Conservation (phyloP, 805 yeast species). For the Clavispora santaluciae region DNA sequence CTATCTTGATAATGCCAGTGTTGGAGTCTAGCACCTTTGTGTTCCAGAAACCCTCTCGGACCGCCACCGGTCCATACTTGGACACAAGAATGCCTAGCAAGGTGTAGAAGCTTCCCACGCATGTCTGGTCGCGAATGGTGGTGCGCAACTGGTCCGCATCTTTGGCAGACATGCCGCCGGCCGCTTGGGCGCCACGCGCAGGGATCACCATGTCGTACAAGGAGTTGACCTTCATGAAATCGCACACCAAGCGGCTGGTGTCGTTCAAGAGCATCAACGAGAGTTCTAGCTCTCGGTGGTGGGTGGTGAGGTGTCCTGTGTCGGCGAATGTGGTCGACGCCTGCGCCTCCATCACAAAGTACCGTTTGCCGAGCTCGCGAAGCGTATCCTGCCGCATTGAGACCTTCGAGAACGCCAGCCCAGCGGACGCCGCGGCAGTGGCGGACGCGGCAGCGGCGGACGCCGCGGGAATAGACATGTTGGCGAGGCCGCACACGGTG, state of each 20-base stretch:
- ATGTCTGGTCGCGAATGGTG: constrained; percentile 18
- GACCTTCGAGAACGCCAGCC: constrained; percentile 5
- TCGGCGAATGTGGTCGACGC: constrained; percentile 26
- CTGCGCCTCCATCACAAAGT: constrained; percentile 20
- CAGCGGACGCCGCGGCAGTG: no score
- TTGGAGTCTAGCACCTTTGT: constrained; percentile 10
- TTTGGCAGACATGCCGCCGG: constrained; percentile 11
- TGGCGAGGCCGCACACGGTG: constrained; percentile 28
- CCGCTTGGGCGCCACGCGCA: constrained; percentile 24
- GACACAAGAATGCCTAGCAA: constrained; percentile 31
- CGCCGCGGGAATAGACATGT: constrained; percentile 11
- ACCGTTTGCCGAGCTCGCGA: constrained; percentile 23
- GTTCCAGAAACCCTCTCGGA: constrained; percentile 17
- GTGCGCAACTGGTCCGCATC: constrained; percentile 2
- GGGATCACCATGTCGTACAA: constrained; percentile 28
- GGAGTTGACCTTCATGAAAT: constrained; percentile 28
- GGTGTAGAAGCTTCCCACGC: constrained; percentile 35
- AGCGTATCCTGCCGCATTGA: constrained; percentile 14
- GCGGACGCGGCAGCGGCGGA: no score
- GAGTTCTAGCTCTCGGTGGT: constrained; percentile 23
- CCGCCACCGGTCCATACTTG: constrained; percentile 23
- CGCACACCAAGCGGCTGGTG: constrained; percentile 15
- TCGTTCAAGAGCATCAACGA: constrained; percentile 21
- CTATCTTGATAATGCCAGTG: constrained; percentile 26
- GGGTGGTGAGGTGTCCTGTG: constrained; percentile 24